These are phyloP conservation scores for Coemansia sp. DNA, from an alignment of 192 early-diverging fungal genomes.

Conservation along the genomic window DNA sequence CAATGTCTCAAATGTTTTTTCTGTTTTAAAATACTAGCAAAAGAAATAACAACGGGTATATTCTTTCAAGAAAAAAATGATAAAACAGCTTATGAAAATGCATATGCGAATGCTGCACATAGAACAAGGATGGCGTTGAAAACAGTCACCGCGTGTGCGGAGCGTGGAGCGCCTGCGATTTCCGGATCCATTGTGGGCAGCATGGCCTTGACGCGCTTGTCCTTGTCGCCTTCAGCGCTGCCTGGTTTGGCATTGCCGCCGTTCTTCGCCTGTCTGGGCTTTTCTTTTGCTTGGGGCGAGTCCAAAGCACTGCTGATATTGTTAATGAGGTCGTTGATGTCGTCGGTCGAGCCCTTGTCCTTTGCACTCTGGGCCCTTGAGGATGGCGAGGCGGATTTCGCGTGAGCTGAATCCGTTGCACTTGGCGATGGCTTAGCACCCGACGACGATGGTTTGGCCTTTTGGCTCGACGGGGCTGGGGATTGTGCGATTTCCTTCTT, in stretches of 20 bases:
- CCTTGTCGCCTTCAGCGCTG: conserved; percentile 11
- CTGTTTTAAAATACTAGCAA: background rate
- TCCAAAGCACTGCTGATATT: conserved; percentile 1
- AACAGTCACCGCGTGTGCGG: background rate
- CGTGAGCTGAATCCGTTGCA: conserved; percentile 1
- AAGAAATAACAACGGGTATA: background rate
- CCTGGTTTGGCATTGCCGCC: background rate
- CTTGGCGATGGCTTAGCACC: conserved; percentile 2
- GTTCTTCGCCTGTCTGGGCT: conserved; percentile 2
- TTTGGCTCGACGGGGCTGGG: background rate
- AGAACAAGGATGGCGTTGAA: background rate
- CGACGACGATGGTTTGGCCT: background rate
- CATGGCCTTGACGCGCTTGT: conserved; percentile 26
- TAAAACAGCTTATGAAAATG: background rate
- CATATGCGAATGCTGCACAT: background rate
- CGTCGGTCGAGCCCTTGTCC: background rate
- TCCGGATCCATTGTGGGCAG: conserved; percentile 53
- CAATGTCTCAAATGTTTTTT: background rate
- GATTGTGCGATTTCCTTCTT: conserved; percentile 9
- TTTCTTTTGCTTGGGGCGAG: conserved; percentile 7
- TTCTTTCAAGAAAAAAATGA: too few species aligned
- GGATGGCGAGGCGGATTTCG: conserved; percentile 1
- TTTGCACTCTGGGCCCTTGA: background rate
- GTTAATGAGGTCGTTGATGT: background rate
- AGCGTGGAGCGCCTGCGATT: conserved; percentile 22